Base-by-base conservation (phyloP, 208 protist species). In the Angomonas deanei region DNA sequence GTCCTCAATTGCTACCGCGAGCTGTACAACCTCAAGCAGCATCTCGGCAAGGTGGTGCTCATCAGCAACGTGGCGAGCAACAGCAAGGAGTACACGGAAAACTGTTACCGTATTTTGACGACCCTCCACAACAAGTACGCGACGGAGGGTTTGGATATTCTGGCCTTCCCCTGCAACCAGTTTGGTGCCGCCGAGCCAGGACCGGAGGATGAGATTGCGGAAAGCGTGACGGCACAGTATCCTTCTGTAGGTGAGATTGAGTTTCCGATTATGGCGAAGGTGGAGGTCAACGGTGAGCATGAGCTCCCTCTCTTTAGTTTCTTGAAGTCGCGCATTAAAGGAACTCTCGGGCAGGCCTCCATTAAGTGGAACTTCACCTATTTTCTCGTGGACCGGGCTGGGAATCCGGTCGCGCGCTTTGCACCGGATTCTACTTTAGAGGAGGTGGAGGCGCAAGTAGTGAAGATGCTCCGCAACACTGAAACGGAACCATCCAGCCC, bases 311-410 rank as follows among this genome's bases (percentile, higher is more conserved):
- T 95, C 26, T 95, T 79, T 73, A 66, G 65, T 39, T 94, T 76
- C 64, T 49, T 97, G 11, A 94, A 97, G 74, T 73, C 54, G 6
- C 60, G 72, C 36, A 63, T 78, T 23, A 48, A 71, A 23, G 91
- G 91, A 26, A 73, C 73, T 10, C 59, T 86, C 0, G 80, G 83
- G 5, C 70, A 75, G 46, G 74, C 62, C 24, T 73, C 76, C 23
- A 80, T 97, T 26, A 94, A 89, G 66, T 96, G 93, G 93, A 97
- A 97, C 70, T 97, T 97, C 74, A 94, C 90, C 17, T 92, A 75
- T 47, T 97, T 97, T 59, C 63, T 97, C 21, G 71, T 86, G 53
- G 77, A 94, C 42, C 54, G 66, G 56, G 56, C 76, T 27, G 87
- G 87, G 3, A 61, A 74, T 10, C 74, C 82, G 13, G 76, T 81